Base-by-base conservation (phyloP, 2,329 filamentous ascomycete genomes). In the Pseudocercospora ulei region DNA sequence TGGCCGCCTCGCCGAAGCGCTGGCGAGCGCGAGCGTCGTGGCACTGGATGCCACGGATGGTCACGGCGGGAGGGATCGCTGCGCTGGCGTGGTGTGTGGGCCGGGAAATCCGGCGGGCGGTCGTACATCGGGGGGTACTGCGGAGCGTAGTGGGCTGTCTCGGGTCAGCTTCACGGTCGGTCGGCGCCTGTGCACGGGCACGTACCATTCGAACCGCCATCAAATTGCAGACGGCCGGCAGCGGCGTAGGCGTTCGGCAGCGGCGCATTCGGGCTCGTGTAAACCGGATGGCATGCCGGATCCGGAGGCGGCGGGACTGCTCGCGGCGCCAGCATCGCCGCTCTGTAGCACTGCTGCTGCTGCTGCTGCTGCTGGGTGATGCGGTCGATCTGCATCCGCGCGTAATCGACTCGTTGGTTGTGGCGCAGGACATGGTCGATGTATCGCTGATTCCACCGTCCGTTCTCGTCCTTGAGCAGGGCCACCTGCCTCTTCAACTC, bases 371-470 rank as follows among this genome's bases (percentile, higher is more conserved):
- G 5, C 24, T 26, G 5, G 24, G 12, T 11, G n/a, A 26, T 26
- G 5, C n/a, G 24, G 24, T 26, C 24, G n/a, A 26, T 26, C 24
- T 26, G 24, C 24, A 11, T n/a, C 24, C 12, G 24, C 12, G 24
- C 24, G 5, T 11, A 11, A 11, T 6, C 24, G 4, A 26, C 5
- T 5, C n/a, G 8, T 26, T 4, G 6, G 12, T 26, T 33, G n/a
- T 33, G 30, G 18, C 23, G 9, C 11, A 33, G 17, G 17, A 33
- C 11, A n/a, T 19, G 9, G 14, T 33, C 30, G n/a, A 33, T 33
- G 16, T 22, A 19, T 6, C 11, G 11, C n/a, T 33, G 30, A 7
- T 19, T n/a, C 11, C 11, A 13, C 11, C 23, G 17, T n/a, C 8
- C 18, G 19, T 33, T 33, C 30, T 33, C 30, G 12, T 20, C 18